These are phyloP conservation scores for Fusarium redolens DNA, from an alignment of 2,329 filamentous ascomycete genomes.

Conservation along the genomic window DNA sequence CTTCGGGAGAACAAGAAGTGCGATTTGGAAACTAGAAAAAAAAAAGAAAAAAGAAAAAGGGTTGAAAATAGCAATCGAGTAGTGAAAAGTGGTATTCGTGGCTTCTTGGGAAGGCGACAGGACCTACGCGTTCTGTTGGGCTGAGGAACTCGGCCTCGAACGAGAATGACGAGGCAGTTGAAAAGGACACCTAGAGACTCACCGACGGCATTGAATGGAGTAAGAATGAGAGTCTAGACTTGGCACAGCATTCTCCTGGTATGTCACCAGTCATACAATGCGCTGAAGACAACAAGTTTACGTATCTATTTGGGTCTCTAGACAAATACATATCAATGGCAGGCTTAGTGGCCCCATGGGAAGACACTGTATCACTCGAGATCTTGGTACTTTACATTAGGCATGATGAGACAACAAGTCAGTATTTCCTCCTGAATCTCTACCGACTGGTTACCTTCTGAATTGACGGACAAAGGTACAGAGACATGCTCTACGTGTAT, in stretches of 20 bases:
- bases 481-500: neutral
- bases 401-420: neutral
- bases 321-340: neutral
- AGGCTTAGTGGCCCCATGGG: neutral
- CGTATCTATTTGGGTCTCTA: neutral
- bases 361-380: neutral
- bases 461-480: neutral
- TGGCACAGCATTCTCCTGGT: conserved; percentile 28
- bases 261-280: neutral
- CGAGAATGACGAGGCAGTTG: neutral
- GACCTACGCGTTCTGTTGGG: neutral
- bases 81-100: neutral
- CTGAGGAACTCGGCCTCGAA: neutral
- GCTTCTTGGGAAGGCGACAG: neutral
- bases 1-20: neutral
- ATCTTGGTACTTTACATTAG: neutral
- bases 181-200: neutral
- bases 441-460: neutral
- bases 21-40: neutral
- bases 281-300: neutral
- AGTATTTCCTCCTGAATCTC: neutral
- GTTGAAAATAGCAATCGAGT: neutral
- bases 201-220: conserved; percentile 21
- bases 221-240: conserved; percentile 24
- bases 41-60: neutral